phyloP scores from a whole-genome alignment of 208 protist genomes.

The Histomonas meleagridis region DNA sequence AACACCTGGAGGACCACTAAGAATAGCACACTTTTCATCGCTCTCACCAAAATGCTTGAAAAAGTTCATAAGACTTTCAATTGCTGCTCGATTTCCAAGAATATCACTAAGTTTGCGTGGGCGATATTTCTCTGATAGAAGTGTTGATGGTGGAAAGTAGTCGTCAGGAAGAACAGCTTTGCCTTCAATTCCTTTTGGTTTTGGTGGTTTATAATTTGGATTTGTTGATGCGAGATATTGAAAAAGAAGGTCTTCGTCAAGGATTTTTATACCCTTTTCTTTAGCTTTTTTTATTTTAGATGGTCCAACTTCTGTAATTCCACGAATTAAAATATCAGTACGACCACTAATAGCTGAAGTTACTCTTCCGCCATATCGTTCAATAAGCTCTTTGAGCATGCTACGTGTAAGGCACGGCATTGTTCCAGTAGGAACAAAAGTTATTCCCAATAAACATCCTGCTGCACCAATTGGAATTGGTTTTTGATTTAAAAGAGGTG shows the following conservation, averaged over 20 bases:
- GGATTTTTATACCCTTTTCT: neutral
- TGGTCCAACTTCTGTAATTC: neutral
- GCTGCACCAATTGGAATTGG: neutral
- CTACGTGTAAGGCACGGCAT: neutral
- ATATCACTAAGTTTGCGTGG: neutral
- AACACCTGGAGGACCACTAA: conserved; percentile 85
- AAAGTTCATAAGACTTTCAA: neutral
- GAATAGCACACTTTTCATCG: conserved; percentile 53
- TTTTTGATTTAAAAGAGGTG: neutral
- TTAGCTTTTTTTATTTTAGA: neutral
- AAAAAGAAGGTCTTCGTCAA: conserved; percentile 9
- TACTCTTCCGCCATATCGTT: neutral
- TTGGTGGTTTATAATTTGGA: neutral
- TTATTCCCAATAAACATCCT: neutral
- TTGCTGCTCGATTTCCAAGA: neutral
- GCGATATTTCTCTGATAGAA: conserved; percentile 10
- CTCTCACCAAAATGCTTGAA: neutral
- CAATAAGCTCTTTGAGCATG: neutral
- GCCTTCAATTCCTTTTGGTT: neutral
- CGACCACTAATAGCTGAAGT: neutral
- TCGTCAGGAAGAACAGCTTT: neutral
- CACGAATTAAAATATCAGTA: neutral
- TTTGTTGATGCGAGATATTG: neutral
- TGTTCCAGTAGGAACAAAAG: neutral
- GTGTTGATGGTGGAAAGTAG: neutral